phyloP scores from a whole-genome alignment of 495 filamentous ascomycete species.

The Penicillium maclennaniae region DNA sequence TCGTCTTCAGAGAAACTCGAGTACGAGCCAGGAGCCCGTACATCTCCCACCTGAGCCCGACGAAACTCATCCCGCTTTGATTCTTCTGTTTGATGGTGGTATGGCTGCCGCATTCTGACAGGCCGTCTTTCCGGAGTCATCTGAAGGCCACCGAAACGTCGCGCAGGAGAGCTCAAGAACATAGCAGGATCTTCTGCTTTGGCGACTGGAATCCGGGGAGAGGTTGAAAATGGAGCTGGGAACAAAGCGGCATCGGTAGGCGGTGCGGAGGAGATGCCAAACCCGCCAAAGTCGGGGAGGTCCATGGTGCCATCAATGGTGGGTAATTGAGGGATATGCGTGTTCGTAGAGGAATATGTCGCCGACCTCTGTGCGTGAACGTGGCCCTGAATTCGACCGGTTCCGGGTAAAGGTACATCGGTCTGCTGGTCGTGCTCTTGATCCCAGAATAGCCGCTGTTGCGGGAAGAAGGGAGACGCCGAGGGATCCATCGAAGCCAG shows the following conservation, averaged over 20 bases:
- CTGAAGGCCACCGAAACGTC: slow-evolving; percentile 43
- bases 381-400: neutral
- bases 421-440: slow-evolving; percentile 39
- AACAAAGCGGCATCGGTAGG: slow-evolving; percentile 42
- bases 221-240: slow-evolving; percentile 46
- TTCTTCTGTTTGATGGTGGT: slow-evolving; percentile 57
- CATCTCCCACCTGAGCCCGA: slow-evolving; percentile 24
- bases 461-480: slow-evolving; percentile 61
- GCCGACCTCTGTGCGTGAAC: slow-evolving; percentile 4
- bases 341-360: slow-evolving; percentile 7
- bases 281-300: slow-evolving; percentile 36
- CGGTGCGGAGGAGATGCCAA: slow-evolving; percentile 28
- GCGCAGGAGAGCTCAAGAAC: slow-evolving; percentile 52
- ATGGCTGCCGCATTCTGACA: slow-evolving; percentile 45
- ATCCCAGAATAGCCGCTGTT: slow-evolving; percentile 74
- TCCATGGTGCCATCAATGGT: slow-evolving; percentile 38
- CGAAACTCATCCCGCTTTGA: slow-evolving; percentile 51
- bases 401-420: slow-evolving; percentile 20
- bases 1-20: slow-evolving; percentile 33
- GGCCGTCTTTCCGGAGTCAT: slow-evolving; percentile 32
- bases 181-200: slow-evolving; percentile 52
- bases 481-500: slow-evolving; percentile 68
- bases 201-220: slow-evolving; percentile 36
- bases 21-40: slow-evolving; percentile 7
- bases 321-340: slow-evolving; percentile 39